Evolutionary conservation across 78 protist species (phyloP).

Genomic region (Dictyostelium firmibasis): DNA sequence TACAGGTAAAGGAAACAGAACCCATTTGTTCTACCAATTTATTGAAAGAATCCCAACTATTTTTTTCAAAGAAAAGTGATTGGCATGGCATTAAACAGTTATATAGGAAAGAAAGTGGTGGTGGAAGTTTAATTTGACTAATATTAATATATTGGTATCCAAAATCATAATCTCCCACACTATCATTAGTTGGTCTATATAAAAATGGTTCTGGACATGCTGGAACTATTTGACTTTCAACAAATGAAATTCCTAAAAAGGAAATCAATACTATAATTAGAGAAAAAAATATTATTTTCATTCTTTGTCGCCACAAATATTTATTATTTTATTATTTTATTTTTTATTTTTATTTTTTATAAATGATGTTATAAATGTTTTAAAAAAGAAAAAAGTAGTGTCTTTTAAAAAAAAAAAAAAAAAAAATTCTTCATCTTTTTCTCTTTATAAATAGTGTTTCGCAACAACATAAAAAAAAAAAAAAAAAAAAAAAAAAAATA

Average conservation of each 20-base stretch:
- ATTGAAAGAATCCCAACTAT: not conserved
- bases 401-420: not conserved
- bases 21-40: not conserved
- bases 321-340: not conserved
- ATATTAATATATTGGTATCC: constrained; percentile 10
- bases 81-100: constrained; percentile 14
- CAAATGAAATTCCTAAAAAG: not conserved
- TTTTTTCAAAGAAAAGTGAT: not conserved
- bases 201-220: constrained; percentile 16
- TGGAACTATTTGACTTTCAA: not conserved
- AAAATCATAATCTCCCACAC: not conserved
- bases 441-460: not conserved
- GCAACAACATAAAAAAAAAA: not conserved
- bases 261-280: not conserved
- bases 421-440: too few species aligned
- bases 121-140: not conserved
- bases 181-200: constrained; percentile 12
- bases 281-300: not conserved
- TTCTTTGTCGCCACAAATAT: not conserved
- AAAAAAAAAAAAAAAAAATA: too few species aligned
- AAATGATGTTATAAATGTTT: not conserved
- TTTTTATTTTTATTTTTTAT: not conserved
- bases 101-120: not conserved
- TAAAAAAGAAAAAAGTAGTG: not conserved
- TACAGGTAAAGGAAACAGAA: not conserved